Evolutionary conservation across 345 rosid genomes (phyloP).

Genomic region (Citropsis articulata): DNA sequence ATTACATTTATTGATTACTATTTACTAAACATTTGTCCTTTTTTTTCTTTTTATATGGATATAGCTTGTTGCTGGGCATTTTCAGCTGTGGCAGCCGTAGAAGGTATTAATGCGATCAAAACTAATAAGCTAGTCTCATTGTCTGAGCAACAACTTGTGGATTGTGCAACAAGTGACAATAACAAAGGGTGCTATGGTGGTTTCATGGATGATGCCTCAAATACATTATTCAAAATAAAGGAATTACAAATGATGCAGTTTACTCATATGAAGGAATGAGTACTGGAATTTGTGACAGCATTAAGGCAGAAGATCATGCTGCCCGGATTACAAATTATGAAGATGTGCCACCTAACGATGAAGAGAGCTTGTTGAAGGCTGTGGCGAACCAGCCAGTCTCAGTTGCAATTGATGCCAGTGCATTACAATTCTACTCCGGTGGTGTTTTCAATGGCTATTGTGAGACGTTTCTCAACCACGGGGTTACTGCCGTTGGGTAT

Average conservation of each 20-base stretch:
- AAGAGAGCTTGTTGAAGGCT: constrained; percentile 24
- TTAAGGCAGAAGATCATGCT: constrained; percentile 3
- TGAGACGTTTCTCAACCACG: constrained; percentile 24
- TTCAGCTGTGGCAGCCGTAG: constrained; percentile 59
- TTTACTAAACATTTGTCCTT: too few relatives aligned
- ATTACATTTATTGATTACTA: too few relatives aligned
- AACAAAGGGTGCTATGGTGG: constrained; percentile 54
- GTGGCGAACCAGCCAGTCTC: constrained; percentile 62
- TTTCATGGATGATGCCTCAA: constrained; percentile 50
- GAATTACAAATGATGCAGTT: constrained; percentile 40
- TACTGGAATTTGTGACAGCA: constrained; percentile 31
- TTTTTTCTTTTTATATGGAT: background rate
- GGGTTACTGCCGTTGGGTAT: constrained; percentile 19
- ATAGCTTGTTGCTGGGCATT: constrained; percentile 79
- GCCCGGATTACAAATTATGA: constrained; percentile 38
- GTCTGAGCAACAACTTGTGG: constrained; percentile 67
- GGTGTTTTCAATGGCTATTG: constrained; percentile 54
- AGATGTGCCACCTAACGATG: constrained; percentile 45
- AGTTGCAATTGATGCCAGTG: constrained; percentile 42
- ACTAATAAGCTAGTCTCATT: constrained; percentile 49
- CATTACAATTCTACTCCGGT: constrained; percentile 42
- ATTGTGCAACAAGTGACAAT: constrained; percentile 30
- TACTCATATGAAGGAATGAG: constrained; percentile 41
- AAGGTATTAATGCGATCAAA: constrained; percentile 54
- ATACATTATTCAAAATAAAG: constrained; percentile 35